Evolutionary conservation across 345 rosid species (phyloP).

Genomic region (Carallia brachiata): DNA sequence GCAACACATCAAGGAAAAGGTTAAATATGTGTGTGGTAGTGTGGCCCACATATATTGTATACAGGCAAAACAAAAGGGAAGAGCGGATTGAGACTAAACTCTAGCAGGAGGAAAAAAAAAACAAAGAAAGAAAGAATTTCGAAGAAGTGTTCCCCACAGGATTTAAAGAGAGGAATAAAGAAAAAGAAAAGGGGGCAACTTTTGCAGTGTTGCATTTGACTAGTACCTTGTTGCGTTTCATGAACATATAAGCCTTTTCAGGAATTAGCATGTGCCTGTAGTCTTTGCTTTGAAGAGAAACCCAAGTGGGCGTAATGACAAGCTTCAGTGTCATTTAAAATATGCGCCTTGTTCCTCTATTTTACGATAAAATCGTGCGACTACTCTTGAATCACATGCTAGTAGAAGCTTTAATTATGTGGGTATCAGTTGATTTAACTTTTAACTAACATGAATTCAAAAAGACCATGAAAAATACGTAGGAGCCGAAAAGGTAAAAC

Average conservation of each 20-base stretch:
- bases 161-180: conserved; percentile 12
- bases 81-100: conserved; percentile 34
- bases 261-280: conserved; percentile 25
- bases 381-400: too few species aligned
- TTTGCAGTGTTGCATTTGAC: conserved; percentile 31
- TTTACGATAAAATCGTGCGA: too few species aligned
- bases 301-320: neutral
- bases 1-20: neutral
- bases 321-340: neutral
- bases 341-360: neutral
- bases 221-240: conserved; percentile 10
- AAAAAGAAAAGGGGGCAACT: conserved; percentile 25
- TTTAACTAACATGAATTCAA: too few species aligned
- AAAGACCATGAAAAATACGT: too few species aligned
- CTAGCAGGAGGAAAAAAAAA: neutral
- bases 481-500: too few species aligned
- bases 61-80: conserved; percentile 25
- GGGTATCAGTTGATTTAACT: too few species aligned
- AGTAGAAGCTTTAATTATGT: too few species aligned
- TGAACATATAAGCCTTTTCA: conserved; percentile 26
- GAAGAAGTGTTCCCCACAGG: conserved; percentile 23
- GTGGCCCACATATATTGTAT: conserved; percentile 40
- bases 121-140: neutral
- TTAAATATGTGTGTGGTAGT: neutral
- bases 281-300: neutral